These are phyloP conservation scores for Candida frijolesensis DNA, from an alignment of 1,139 yeast species.

Conservation along the genomic window DNA sequence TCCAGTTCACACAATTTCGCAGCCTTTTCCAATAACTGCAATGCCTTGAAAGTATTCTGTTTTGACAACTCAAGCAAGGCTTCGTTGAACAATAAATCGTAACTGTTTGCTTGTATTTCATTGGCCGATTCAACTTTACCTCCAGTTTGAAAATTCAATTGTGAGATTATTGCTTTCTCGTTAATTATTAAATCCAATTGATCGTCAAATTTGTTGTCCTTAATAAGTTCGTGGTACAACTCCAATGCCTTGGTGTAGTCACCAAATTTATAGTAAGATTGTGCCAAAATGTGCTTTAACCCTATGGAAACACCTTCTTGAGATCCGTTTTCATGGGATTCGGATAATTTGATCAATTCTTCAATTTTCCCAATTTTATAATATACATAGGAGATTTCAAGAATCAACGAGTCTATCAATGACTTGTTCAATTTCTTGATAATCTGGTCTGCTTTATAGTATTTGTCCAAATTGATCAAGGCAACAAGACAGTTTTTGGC, in stretches of 20 bases:
- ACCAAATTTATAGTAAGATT: constrained; percentile 73
- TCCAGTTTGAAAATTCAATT: constrained; percentile 28
- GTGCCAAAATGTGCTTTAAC: constrained; percentile 78
- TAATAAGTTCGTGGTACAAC: constrained; percentile 56
- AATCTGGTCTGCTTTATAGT: constrained; percentile 55
- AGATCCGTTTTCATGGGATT: constrained; percentile 18
- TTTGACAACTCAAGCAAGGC: constrained; percentile 57
- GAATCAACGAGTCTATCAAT: constrained; percentile 35
- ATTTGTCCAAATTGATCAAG: constrained; percentile 71
- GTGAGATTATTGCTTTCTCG: constrained; percentile 69
- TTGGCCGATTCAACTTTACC: constrained; percentile 9
- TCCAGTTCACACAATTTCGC: constrained; percentile 42
- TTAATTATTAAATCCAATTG: constrained; percentile 66
- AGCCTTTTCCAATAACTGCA: constrained; percentile 54
- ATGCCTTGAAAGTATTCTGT: constrained; percentile 45
- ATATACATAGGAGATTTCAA: constrained; percentile 69
- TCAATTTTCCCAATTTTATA: constrained; percentile 61
- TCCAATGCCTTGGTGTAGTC: constrained; percentile 53
- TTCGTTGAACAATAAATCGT: constrained; percentile 61
- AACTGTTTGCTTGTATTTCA: constrained; percentile 19
- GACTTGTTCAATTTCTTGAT: constrained; percentile 43
- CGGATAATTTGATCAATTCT: constrained; percentile 44
- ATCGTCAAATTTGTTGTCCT: constrained; percentile 37
- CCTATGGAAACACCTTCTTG: constrained; percentile 39
- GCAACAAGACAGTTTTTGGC: constrained; percentile 67